A percentile compares a stretch with the other conserved stretches of the same genome.
phyloP scores from a whole-genome alignment of 2,329 filamentous ascomycete genomes.

The Diatrype stigma region DNA sequence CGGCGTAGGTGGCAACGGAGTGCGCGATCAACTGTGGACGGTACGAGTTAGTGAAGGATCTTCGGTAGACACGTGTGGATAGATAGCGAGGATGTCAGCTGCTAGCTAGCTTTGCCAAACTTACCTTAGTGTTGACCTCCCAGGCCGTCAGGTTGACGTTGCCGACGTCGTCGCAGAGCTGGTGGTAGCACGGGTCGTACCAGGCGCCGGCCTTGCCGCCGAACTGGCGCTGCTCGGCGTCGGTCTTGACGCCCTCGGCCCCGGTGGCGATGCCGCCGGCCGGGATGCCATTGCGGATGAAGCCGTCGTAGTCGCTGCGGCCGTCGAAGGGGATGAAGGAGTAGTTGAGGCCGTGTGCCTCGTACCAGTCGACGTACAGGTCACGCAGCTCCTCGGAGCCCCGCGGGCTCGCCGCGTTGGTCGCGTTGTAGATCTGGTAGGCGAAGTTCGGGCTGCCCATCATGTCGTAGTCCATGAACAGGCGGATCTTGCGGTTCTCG shows the following conservation, averaged over 20 bases:
- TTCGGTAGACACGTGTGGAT: too few relatives aligned
- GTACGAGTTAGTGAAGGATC: too few relatives aligned
- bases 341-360: slow-evolving; percentile 57
- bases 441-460: slow-evolving; percentile 62
- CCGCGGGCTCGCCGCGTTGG: slow-evolving; percentile 63
- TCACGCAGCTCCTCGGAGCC: slow-evolving; percentile 67
- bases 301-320: slow-evolving; percentile 74
- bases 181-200: slow-evolving; percentile 59
- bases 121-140: slow-evolving; percentile 57
- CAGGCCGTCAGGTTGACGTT: slow-evolving; percentile 59
- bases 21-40: slow-evolving; percentile 62
- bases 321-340: slow-evolving; percentile 73
- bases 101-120: slow-evolving; percentile 13
- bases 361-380: slow-evolving; percentile 66
- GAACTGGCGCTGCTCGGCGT: slow-evolving; percentile 60
- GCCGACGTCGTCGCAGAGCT: slow-evolving; percentile 55
- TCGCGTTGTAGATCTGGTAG: slow-evolving; percentile 68
- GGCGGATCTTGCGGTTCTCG: slow-evolving; percentile 59
- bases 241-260: slow-evolving; percentile 71
- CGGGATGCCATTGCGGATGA: slow-evolving; percentile 69
- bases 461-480: slow-evolving; percentile 71
- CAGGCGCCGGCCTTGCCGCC: slow-evolving; percentile 63
- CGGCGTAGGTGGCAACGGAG: slow-evolving; percentile 66
- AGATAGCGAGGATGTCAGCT: background rate
- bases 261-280: slow-evolving; percentile 74